These are phyloP conservation scores for Erodium maritimum DNA, from an alignment of 345 rosid genomes.

Conservation along the genomic window DNA sequence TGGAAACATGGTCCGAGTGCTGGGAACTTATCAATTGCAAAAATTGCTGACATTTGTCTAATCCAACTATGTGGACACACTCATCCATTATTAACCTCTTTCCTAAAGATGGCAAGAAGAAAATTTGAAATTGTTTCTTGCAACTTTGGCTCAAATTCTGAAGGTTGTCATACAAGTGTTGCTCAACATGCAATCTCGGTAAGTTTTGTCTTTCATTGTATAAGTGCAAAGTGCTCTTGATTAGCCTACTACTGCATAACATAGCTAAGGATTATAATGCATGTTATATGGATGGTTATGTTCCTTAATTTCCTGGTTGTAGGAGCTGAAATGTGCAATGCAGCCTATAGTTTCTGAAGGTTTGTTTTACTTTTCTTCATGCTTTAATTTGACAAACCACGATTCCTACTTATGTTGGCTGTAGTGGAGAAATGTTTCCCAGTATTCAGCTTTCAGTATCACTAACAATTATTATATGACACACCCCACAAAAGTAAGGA, in stretches of 20 bases:
- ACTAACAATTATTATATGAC: background rate
- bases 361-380: background rate
- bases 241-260: background rate
- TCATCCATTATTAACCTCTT: slow-evolving; percentile 13
- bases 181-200: slow-evolving; percentile 2
- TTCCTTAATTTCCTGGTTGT: slow-evolving; percentile 9
- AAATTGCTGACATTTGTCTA: slow-evolving; percentile 29
- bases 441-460: background rate
- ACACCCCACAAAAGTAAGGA: background rate
- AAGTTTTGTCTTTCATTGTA: background rate
- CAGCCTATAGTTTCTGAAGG: slow-evolving; percentile 13
- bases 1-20: slow-evolving; percentile 35
- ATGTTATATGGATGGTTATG: background rate
- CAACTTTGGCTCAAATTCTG: background rate
- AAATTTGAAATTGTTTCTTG: slow-evolving; percentile 4
- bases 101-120: slow-evolving; percentile 13
- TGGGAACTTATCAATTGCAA: slow-evolving; percentile 11
- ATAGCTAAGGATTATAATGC: background rate
- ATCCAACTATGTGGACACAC: slow-evolving; percentile 6
- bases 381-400: background rate
- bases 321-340: slow-evolving; percentile 13
- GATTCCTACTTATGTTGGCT: background rate
- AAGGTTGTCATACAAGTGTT: background rate
- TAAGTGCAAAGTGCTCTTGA: slow-evolving; percentile 1
- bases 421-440: background rate